Evolutionary conservation across 352 stramenopile genomes (phyloP).

Genomic region (Phytophthora parvispora): DNA sequence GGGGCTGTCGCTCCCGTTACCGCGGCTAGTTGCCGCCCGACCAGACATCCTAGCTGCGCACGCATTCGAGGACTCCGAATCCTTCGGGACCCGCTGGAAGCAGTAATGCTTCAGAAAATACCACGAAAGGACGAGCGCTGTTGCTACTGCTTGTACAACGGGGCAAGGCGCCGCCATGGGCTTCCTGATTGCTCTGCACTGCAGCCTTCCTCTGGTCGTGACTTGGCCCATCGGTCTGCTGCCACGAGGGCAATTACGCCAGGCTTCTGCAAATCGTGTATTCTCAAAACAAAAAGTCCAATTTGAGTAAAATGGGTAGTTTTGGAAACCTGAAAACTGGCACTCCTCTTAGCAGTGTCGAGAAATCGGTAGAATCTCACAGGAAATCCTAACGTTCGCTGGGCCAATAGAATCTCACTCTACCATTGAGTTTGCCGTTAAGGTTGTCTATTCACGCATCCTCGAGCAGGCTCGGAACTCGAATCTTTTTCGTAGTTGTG

Average conservation of each 20-base stretch:
- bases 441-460: too few species aligned
- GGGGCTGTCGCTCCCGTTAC: background rate
- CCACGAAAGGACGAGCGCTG: conserved; percentile 22
- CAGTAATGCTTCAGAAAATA: conserved; percentile 32
- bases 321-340: too few species aligned
- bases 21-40: background rate
- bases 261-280: too few species aligned
- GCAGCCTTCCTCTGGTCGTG: background rate
- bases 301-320: too few species aligned
- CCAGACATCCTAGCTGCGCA: conserved; percentile 3
- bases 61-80: conserved; percentile 15
- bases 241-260: background rate
- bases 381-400: too few species aligned
- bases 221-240: background rate
- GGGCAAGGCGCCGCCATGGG: background rate
- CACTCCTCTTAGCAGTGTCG: too few species aligned
- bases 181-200: conserved; percentile 2
- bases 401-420: too few species aligned
- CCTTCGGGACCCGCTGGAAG: conserved; percentile 13
- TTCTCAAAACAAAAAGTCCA: too few species aligned
- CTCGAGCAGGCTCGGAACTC: too few species aligned
- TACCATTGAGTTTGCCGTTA: too few species aligned
- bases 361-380: too few species aligned
- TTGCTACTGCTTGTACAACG: background rate
- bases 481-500: too few species aligned